Evolutionary conservation across 768 basidiomycete genomes (phyloP).

Genomic region (Phallus indusiatus): DNA sequence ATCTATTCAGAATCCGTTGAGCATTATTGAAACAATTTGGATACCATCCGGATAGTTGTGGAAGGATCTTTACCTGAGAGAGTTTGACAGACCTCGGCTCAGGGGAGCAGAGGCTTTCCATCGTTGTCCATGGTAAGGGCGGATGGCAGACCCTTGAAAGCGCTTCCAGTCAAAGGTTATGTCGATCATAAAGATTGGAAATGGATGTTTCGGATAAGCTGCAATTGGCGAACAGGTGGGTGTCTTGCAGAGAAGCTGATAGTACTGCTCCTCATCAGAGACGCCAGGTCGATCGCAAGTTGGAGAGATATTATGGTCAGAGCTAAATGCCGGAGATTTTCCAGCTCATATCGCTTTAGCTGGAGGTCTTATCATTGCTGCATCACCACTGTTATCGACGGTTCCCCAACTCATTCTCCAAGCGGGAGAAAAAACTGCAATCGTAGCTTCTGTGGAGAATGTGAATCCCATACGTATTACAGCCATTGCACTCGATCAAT

Average conservation of each 20-base stretch:
- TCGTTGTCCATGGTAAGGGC: conserved; percentile 27
- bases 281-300: conserved; percentile 34
- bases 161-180: conserved; percentile 44
- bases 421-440: conserved; percentile 21
- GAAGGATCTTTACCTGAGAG: conserved; percentile 53
- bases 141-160: conserved; percentile 50
- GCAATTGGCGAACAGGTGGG: conserved; percentile 72
- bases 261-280: conserved; percentile 40
- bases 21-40: conserved; percentile 12
- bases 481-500: conserved; percentile 66
- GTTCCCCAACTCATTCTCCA: conserved; percentile 31
- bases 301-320: background rate
- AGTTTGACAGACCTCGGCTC: conserved; percentile 59
- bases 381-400: conserved; percentile 31
- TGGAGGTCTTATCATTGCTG: conserved; percentile 49
- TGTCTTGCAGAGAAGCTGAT: background rate
- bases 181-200: conserved; percentile 55
- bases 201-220: conserved; percentile 79
- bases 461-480: conserved; percentile 38
- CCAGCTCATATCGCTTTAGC: conserved; percentile 43
- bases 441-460: conserved; percentile 31
- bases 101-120: conserved; percentile 50
- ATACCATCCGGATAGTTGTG: conserved; percentile 39
- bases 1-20: conserved; percentile 10
- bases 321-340: background rate